phyloP scores from a whole-genome alignment of 208 protist species.

The Angomonas ambiguus region DNA sequence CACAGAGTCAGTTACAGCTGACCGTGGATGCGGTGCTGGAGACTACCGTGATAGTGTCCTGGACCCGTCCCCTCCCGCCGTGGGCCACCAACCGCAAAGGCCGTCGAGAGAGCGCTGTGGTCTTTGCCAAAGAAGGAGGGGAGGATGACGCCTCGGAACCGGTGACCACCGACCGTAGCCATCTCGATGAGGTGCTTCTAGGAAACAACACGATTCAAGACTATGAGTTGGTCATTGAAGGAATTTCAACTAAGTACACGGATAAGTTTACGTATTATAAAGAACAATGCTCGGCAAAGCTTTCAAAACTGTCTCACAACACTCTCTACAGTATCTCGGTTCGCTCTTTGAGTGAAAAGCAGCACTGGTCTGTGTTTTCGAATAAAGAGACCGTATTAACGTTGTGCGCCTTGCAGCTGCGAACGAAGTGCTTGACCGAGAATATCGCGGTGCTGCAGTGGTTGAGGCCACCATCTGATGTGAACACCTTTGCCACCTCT shows the following conservation, averaged over 20 bases:
- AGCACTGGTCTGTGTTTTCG: constrained; percentile 83
- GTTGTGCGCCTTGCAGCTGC: constrained; percentile 50
- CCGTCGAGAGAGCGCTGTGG: not conserved
- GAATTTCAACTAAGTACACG: constrained; percentile 53
- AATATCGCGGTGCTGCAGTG: constrained; percentile 58
- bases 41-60: constrained; percentile 52
- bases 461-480: constrained; percentile 41
- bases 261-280: constrained; percentile 45
- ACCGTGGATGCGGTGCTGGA: constrained; percentile 76
- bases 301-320: constrained; percentile 69
- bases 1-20: constrained; percentile 70
- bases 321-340: constrained; percentile 80
- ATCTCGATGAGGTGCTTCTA: constrained; percentile 42
- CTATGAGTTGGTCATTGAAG: constrained; percentile 74
- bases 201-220: constrained; percentile 69
- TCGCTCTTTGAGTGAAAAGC: constrained; percentile 66
- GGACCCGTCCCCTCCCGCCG: constrained; percentile 56
- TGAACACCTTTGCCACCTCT: constrained; percentile 41
- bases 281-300: constrained; percentile 36
- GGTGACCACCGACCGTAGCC: not conserved
- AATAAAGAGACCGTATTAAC: constrained; percentile 79
- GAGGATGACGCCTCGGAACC: not conserved
- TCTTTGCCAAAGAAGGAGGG: not conserved
- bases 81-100: constrained; percentile 23
- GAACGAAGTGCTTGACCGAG: constrained; percentile 70